Conservation (phyloP, 768 basidiomycete genomes). For the Hysterangium stoloniferum region DNA sequence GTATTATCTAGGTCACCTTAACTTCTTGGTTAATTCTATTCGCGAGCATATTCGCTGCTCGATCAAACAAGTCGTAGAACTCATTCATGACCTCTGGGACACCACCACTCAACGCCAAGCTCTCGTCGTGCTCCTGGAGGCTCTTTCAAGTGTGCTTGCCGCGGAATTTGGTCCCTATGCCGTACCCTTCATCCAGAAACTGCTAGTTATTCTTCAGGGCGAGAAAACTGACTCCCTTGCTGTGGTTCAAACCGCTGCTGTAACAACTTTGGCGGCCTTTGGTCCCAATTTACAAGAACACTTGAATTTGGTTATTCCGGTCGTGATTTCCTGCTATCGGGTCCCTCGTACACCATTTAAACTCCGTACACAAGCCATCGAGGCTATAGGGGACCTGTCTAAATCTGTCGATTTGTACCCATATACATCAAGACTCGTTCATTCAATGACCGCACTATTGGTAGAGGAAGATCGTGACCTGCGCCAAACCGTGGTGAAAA, state of each 20-base stretch:
- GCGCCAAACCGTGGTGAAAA: background rate
- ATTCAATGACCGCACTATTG: background rate
- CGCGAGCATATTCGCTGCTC: constrained; percentile 42
- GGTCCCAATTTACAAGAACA: constrained; percentile 42
- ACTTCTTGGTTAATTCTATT: constrained; percentile 38
- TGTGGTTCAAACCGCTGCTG: constrained; percentile 25
- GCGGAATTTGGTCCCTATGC: constrained; percentile 29
- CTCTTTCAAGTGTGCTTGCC: constrained; percentile 30
- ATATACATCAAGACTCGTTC: constrained; percentile 4
- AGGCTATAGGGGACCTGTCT: background rate
- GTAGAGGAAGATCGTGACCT: background rate
- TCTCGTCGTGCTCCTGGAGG: constrained; percentile 38
- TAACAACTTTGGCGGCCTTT: constrained; percentile 39
- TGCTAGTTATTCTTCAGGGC: constrained; percentile 32
- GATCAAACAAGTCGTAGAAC: constrained; percentile 33
- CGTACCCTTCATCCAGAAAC: constrained; percentile 23
- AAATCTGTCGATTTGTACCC: constrained; percentile 5
- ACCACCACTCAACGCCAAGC: constrained; percentile 30
- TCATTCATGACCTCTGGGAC: constrained; percentile 42
- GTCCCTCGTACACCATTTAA: constrained; percentile 15
- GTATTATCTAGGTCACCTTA: constrained; percentile 38
- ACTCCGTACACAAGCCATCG: constrained; percentile 5
- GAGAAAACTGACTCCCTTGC: constrained; percentile 23
- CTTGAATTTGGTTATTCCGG: constrained; percentile 39
- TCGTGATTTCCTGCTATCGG: constrained; percentile 35